These are phyloP conservation scores for Dictyostelium firmibasis DNA, from an alignment of 78 protist species.

Conservation along the genomic window DNA sequence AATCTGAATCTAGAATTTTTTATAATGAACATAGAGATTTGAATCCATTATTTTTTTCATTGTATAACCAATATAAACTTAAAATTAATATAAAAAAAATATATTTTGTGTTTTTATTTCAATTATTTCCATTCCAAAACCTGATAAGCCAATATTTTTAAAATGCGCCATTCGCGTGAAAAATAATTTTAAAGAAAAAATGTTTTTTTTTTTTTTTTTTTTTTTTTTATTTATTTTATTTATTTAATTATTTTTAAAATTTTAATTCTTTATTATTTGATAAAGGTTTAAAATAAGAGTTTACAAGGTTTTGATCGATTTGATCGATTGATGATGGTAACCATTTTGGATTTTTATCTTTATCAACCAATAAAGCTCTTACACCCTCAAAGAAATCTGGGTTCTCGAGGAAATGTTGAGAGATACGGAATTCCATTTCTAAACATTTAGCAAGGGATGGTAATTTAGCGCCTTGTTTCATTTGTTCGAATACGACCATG, in stretches of 20 bases:
- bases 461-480: constrained; percentile 29
- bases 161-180: no score
- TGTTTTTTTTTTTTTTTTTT: not conserved
- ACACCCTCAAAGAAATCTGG: constrained; percentile 80
- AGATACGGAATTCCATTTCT: constrained; percentile 73
- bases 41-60: no score
- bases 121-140: no score
- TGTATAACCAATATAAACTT: no score
- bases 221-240: not conserved
- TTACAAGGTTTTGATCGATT: constrained; percentile 37
- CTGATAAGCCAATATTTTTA: no score
- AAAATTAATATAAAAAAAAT: no score
- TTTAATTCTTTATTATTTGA: constrained; percentile 12
- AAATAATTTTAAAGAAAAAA: no score
- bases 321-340: constrained; percentile 19
- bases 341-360: constrained; percentile 86
- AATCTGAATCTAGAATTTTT: no score
- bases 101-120: no score
- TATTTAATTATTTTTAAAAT: not conserved
- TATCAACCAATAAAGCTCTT: constrained; percentile 80
- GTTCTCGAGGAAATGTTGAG: constrained; percentile 38
- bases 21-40: no score
- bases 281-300: constrained; percentile 64
- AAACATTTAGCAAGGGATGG: constrained; percentile 33
- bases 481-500: constrained; percentile 64